Evolutionary conservation across 2,329 filamentous ascomycete species (phyloP).

Genomic region (Cercospora canescens): DNA sequence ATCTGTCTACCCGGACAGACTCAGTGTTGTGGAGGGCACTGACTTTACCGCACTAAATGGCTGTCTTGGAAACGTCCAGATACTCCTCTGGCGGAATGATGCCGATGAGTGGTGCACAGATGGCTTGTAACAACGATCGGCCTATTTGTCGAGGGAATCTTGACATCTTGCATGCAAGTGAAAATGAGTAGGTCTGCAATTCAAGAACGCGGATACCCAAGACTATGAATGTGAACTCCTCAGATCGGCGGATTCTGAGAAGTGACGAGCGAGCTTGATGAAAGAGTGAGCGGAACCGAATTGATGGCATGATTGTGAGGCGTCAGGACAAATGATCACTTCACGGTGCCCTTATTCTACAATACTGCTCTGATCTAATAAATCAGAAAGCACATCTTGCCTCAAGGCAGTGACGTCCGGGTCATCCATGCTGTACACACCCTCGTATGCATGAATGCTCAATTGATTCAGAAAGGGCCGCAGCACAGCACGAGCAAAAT

Average conservation of each 20-base stretch:
- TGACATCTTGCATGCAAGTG: too few relatives aligned
- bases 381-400: constrained; percentile 31
- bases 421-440: constrained; percentile 78
- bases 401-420: constrained; percentile 65
- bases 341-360: constrained; percentile 25
- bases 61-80: constrained; percentile 31
- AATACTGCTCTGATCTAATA: constrained; percentile 52
- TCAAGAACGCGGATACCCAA: not conserved
- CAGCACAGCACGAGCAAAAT: constrained; percentile 74
- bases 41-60: not conserved
- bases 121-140: not conserved
- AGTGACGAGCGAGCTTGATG: not conserved
- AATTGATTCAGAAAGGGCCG: constrained; percentile 88
- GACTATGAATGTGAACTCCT: too few relatives aligned
- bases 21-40: not conserved
- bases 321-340: too few relatives aligned
- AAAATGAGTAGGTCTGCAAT: not conserved
- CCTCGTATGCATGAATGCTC: constrained; percentile 92
- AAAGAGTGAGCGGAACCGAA: not conserved
- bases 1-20: not conserved
- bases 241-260: not conserved
- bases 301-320: not conserved
- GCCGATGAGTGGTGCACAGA: constrained; percentile 47
- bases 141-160: too few relatives aligned
- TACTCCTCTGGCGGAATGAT: constrained; percentile 49